Evolutionary conservation across 2,329 filamentous ascomycete species (phyloP).

Genomic region (Phialophora verrucosa): DNA sequence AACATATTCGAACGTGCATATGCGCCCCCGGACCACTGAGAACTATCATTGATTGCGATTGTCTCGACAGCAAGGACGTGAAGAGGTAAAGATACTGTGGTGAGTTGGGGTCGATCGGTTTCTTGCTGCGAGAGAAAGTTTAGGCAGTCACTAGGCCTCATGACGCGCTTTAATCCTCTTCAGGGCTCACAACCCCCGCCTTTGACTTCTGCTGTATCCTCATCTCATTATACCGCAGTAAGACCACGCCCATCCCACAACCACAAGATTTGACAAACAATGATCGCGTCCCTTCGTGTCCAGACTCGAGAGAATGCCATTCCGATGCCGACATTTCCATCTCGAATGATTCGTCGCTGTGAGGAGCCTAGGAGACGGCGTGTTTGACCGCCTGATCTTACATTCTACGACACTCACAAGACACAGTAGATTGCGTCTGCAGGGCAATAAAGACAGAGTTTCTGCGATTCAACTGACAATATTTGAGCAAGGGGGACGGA

Average conservation of each 20-base stretch:
- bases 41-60: constrained; percentile 5
- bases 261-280: background rate
- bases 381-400: background rate
- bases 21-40: constrained; percentile 14
- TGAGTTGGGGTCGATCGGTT: background rate
- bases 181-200: background rate
- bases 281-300: background rate
- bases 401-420: background rate
- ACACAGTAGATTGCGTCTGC: background rate
- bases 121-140: background rate
- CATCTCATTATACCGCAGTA: background rate
- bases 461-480: background rate
- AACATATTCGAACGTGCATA: constrained; percentile 29
- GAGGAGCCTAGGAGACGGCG: too few relatives aligned
- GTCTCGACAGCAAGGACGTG: background rate
- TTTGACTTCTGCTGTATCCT: background rate
- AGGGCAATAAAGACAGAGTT: background rate
- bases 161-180: background rate
- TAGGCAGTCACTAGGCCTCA: constrained; percentile 1
- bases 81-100: background rate
- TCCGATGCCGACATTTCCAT: background rate
- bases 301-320: background rate
- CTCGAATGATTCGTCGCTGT: background rate
- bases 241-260: background rate
- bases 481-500: background rate